These are phyloP conservation scores for Penicillium sp. DNA, from an alignment of 2,329 filamentous ascomycete species.

Conservation along the genomic window DNA sequence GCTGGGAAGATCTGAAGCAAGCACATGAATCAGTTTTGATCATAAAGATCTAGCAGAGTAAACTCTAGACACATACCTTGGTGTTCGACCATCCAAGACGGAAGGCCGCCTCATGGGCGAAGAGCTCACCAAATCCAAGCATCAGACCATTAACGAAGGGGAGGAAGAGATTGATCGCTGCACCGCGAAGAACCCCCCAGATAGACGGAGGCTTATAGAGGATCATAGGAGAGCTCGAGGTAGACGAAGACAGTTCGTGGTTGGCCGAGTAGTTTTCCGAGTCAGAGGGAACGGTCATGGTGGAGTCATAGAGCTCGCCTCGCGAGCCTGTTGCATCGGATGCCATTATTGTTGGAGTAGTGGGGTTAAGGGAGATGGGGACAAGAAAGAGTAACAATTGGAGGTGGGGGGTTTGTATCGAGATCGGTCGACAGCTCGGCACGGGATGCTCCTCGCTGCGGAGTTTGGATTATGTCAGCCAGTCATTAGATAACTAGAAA, in stretches of 20 bases:
- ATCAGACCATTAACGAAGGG: constrained; percentile 98
- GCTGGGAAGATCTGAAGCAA: constrained; percentile 55
- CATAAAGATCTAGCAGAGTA: not conserved
- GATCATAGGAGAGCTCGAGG: constrained; percentile 41
- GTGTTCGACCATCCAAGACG: constrained; percentile 90
- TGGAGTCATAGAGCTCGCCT: constrained; percentile 44
- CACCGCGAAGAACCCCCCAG: constrained; percentile 81
- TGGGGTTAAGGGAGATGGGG: not conserved
- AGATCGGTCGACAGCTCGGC: not conserved
- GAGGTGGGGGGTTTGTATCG: not conserved
- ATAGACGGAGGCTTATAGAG: constrained; percentile 87
- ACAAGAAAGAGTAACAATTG: not conserved
- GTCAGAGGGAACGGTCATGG: constrained; percentile 48
- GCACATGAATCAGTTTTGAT: not conserved
- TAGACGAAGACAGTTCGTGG: constrained; percentile 37
- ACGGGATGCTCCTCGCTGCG: constrained; percentile 8
- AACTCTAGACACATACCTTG: constrained; percentile 62
- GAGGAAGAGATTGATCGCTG: constrained; percentile 91
- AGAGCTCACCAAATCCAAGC: constrained; percentile 94
- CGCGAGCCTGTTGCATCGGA: constrained; percentile 33
- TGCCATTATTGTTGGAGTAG: constrained; percentile 28
- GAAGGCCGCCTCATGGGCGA: constrained; percentile 94
- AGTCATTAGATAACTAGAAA: not conserved
- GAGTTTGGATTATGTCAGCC: not conserved
- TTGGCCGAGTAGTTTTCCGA: constrained; percentile 49